Conservation (phyloP, 148 eudicot genomes). For the Rhododendron griersonianum region DNA sequence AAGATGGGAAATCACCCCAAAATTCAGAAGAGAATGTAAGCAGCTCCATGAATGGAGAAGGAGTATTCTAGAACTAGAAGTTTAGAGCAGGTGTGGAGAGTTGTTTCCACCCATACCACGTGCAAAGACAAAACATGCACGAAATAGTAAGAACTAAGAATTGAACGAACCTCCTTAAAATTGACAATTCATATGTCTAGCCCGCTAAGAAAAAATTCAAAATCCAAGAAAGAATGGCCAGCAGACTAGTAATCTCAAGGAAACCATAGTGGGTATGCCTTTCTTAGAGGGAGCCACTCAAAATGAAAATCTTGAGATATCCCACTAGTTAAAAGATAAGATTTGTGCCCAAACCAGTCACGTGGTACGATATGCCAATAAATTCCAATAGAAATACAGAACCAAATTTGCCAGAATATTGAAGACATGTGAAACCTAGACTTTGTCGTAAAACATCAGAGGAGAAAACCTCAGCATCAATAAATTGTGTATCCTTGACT, state of each 20-base stretch:
- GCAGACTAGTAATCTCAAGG: background rate
- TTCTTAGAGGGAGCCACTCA: background rate
- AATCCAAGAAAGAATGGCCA: background rate
- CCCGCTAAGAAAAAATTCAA: background rate
- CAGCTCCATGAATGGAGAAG: background rate
- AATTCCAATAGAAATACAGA: background rate
- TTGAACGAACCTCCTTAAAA: background rate
- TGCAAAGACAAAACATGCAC: background rate
- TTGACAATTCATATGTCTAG: background rate
- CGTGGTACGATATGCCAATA: background rate
- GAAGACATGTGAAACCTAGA: background rate
- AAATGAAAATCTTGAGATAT: background rate
- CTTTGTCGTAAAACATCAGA: conserved; percentile 2
- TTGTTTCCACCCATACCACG: background rate
- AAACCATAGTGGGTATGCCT: background rate
- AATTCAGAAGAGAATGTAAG: background rate
- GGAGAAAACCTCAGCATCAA: conserved; percentile 56
- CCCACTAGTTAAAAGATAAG: background rate
- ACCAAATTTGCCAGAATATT: too few relatives aligned
- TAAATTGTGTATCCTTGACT: conserved; percentile 54
- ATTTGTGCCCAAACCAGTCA: background rate
- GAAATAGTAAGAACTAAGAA: background rate
- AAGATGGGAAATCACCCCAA: conserved; percentile 2
- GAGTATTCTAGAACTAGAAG: background rate
- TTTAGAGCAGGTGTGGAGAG: background rate